Conservation (phyloP, 2,329 filamentous ascomycete species). For the Raffaelea arxii region DNA sequence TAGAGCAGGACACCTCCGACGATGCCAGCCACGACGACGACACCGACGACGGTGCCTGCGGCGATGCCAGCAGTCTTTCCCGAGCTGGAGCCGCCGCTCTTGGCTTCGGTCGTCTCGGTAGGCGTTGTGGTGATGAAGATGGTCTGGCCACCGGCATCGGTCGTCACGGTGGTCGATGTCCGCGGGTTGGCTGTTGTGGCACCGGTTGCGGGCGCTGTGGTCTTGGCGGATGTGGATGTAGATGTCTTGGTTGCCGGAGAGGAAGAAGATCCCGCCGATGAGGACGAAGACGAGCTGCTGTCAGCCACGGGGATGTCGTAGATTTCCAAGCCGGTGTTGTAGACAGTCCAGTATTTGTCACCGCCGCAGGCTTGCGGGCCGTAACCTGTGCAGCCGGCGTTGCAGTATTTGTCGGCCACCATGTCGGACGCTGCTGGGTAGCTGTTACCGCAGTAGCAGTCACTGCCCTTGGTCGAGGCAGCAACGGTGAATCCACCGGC, state of each 20-base stretch:
- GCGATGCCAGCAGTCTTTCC: constrained; percentile 78
- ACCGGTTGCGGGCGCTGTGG: constrained; percentile 2
- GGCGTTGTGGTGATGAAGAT: constrained; percentile 17
- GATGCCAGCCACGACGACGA: constrained; percentile 58
- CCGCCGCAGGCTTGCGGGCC: constrained; percentile 56
- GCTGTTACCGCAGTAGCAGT: constrained; percentile 65
- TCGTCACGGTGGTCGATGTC: constrained; percentile 14
- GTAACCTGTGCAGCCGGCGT: constrained; percentile 55
- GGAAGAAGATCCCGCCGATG: constrained; percentile 6
- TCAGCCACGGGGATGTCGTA: constrained; percentile 24
- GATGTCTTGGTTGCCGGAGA: constrained; percentile 12
- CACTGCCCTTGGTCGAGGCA: constrained; percentile 47
- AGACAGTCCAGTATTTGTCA: constrained; percentile 32
- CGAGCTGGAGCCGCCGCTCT: constrained; percentile 25
- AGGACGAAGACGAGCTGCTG: constrained; percentile 14
- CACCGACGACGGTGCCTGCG: constrained; percentile 77
- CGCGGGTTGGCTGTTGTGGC: not conserved
- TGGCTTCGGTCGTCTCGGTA: constrained; percentile 6
- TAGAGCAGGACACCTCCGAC: constrained; percentile 63
- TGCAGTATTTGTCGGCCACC: constrained; percentile 51
- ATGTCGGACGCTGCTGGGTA: constrained; percentile 50
- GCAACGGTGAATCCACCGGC: constrained; percentile 44
- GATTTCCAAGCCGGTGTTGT: constrained; percentile 39
- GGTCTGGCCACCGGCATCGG: constrained; percentile 10
- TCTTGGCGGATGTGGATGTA: not conserved